Base-by-base conservation (phyloP, 2,329 filamentous ascomycete species). In the Trichoderma sp. region DNA sequence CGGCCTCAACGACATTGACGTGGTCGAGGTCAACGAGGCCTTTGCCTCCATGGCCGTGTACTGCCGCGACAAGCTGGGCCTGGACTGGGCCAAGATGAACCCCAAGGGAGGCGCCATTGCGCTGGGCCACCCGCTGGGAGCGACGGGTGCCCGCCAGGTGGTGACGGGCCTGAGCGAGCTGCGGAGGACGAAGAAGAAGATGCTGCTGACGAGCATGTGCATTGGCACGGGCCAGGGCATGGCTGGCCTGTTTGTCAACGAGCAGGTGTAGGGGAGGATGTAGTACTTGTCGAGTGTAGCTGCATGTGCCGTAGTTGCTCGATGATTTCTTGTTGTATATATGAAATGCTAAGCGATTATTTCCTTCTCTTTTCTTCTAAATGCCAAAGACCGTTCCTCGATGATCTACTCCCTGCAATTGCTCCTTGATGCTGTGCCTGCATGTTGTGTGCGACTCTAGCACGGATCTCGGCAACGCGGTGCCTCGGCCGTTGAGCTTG, bases 11-110 rank as follows among this genome's bases (percentile, higher is more conserved):
- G 95, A 98, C 72, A 86, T 95, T 68, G 95, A 99, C 74, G 85
- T 98, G 43, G 83, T 94, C 71, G 95, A 98, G 84, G 80, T 99
- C 75, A 99, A 99, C 82, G 95, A 99, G 84, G 95, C 95, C 1
- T 99, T 99, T 74, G 94, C 93, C 24, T 95, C 91, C 60, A 98
- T 98, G 95, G 93, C 92, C 1, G 93, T 97, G 34, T 98, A 97
- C 85, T 97, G 93, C 80, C 80, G 90, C 63, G 84, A 92, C 72
- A 86, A 81, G 69, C 83, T 95, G 58, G 86, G 86, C 69, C 80
- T 94, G 58, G 88, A 91, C 74, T 85, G 84, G 78, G 78, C 83
- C 72, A 94, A 93, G 86, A 85, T 95, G 84, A 95, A 95, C 80
- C 85, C 89, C 28, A 83, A 90, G 67, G 91, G 91, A 71, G 91